Conservation (phyloP, 1,139 yeast genomes). For the Arxiozyma heterogenica region DNA sequence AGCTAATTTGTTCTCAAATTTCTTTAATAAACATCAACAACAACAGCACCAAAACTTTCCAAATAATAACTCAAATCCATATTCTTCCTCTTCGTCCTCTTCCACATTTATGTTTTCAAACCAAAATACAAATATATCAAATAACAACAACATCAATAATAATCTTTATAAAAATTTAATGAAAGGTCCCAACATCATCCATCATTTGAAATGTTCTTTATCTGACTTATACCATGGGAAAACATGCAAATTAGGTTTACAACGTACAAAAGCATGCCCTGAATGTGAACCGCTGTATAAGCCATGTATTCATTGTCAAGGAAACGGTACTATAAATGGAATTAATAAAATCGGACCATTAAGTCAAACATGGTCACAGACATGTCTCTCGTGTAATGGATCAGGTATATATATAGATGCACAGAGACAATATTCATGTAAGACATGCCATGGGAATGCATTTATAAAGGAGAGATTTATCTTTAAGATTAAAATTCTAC, state of each 20-base stretch:
- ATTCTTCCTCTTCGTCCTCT: neutral
- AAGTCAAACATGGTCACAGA: constrained; percentile 4
- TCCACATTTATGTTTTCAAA: neutral
- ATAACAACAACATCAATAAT: neutral
- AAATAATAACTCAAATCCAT: neutral
- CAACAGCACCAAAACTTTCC: neutral
- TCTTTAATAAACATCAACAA: constrained; percentile 24
- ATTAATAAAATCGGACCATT: constrained; percentile 3
- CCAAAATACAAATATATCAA: neutral
- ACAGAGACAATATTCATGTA: constrained; percentile 30
- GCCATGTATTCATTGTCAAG: constrained; percentile 3
- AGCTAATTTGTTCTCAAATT: constrained; percentile 33
- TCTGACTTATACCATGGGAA: constrained; percentile 44
- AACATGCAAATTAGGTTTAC: constrained; percentile 38
- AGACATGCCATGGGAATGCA: constrained; percentile 36
- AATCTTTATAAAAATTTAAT: neutral
- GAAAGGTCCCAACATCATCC: constrained; percentile 41
- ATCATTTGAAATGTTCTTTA: constrained; percentile 38
- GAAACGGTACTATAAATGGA: constrained; percentile 1
- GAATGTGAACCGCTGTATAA: constrained; percentile 1
- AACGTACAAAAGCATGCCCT: constrained; percentile 36
- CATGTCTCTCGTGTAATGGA: constrained; percentile 34
- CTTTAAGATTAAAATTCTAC: constrained; percentile 41
- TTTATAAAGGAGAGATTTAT: constrained; percentile 40
- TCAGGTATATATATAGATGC: constrained; percentile 31